phyloP scores from a whole-genome alignment of 2,329 filamentous ascomycete genomes.

The Myriangium duriaei region DNA sequence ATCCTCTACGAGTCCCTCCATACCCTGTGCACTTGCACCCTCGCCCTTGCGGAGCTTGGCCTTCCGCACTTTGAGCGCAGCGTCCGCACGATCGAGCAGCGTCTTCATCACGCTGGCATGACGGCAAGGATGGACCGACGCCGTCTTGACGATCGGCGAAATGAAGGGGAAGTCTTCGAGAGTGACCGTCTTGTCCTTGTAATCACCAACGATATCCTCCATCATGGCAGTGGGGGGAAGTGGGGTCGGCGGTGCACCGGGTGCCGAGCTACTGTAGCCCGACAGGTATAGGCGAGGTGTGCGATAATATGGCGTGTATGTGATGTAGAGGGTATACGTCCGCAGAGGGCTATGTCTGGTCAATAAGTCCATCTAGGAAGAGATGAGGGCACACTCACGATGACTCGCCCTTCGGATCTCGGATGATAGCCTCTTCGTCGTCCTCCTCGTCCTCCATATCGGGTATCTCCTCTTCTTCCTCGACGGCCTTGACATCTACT shows the following conservation, averaged over 20 bases:
- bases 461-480: constrained; percentile 73
- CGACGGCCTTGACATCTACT: constrained; percentile 56
- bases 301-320: constrained; percentile 92
- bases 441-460: constrained; percentile 98
- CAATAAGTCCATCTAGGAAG: not conserved
- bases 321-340: constrained; percentile 97
- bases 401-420: constrained; percentile 49
- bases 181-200: constrained; percentile 97
- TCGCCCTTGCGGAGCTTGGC: constrained; percentile 57
- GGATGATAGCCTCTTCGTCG: constrained; percentile 87
- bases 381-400: constrained; percentile 35
- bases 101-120: constrained; percentile 98
- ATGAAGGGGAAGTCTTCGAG: constrained; percentile 96
- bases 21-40: constrained; percentile 44
- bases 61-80: constrained; percentile 74
- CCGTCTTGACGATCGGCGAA: constrained; percentile 84
- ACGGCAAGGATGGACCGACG: constrained; percentile 91
- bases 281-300: constrained; percentile 92
- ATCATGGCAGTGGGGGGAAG: constrained; percentile 79
- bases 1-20: constrained; percentile 79
- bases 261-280: constrained; percentile 61
- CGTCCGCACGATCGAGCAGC: constrained; percentile 86
- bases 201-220: constrained; percentile 92
- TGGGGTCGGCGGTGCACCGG: constrained; percentile 46
- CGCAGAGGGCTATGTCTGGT: constrained; percentile 53